These are phyloP conservation scores for Yarrowia sp. DNA, from an alignment of 805 yeast genomes.

Conservation along the genomic window DNA sequence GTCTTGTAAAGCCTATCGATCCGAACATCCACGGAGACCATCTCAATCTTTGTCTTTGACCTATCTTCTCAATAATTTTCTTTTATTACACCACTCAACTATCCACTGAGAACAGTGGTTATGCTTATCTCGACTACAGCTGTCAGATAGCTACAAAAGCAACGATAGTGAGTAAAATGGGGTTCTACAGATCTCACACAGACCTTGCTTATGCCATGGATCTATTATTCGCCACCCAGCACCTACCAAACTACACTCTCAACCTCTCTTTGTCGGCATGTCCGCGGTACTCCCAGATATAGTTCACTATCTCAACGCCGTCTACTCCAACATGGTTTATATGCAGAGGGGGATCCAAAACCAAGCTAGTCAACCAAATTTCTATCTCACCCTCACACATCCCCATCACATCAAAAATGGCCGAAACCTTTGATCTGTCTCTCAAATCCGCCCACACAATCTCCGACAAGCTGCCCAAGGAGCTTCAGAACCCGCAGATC, in stretches of 20 bases:
- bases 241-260: neutral
- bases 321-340: constrained; percentile 19
- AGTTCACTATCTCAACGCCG: constrained; percentile 28
- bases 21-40: too few relatives aligned
- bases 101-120: neutral
- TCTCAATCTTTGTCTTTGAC: too few relatives aligned
- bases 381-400: neutral
- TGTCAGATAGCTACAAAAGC: neutral
- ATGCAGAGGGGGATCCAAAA: constrained; percentile 13
- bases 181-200: too few relatives aligned
- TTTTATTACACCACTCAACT: neutral
- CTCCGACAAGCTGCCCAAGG: constrained; percentile 41
- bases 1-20: too few relatives aligned
- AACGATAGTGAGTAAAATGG: too few relatives aligned
- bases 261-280: neutral
- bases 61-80: too few relatives aligned
- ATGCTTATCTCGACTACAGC: neutral
- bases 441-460: constrained; percentile 42
- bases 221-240: neutral
- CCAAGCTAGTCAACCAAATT: neutral
- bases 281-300: constrained; percentile 19
- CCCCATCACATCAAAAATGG: constrained; percentile 12
- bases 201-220: too few relatives aligned
- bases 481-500: constrained; percentile 59
- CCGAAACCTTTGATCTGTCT: constrained; percentile 30